These are phyloP conservation scores for Boletus tylopilopsis DNA, from an alignment of 768 basidiomycete genomes.

Conservation along the genomic window DNA sequence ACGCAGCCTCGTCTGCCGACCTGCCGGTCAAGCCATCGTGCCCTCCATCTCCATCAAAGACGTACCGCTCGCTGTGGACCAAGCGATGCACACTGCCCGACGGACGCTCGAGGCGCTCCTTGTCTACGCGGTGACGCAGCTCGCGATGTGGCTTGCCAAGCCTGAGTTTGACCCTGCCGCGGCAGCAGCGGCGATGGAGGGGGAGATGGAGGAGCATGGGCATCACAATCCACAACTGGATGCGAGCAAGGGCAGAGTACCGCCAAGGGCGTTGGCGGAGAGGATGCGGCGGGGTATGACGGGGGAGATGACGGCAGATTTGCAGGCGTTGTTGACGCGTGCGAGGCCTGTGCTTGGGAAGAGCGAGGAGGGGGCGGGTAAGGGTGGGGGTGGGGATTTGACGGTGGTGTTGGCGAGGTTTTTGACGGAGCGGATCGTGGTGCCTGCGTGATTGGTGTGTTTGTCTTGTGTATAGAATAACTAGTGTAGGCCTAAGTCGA, in stretches of 20 bases:
- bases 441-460: constrained; percentile 29
- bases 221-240: constrained; percentile 19
- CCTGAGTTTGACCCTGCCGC: constrained; percentile 55
- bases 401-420: constrained; percentile 59
- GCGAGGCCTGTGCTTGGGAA: constrained; percentile 62
- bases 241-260: constrained; percentile 36
- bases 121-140: constrained; percentile 71
- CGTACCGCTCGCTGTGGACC: constrained; percentile 45
- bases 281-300: constrained; percentile 72
- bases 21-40: constrained; percentile 52
- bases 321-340: constrained; percentile 62
- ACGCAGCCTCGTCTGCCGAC: constrained; percentile 59
- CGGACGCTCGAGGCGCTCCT: constrained; percentile 65
- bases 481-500: constrained; percentile 11
- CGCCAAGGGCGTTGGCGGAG: constrained; percentile 53
- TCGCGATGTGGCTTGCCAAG: constrained; percentile 74
- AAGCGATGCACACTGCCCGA: constrained; percentile 54
- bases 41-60: constrained; percentile 29
- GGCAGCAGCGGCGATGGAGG: constrained; percentile 33
- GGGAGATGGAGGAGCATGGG: constrained; percentile 43
- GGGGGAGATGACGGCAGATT: constrained; percentile 72
- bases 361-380: constrained; percentile 47
- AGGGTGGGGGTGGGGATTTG: constrained; percentile 47
- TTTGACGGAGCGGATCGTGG: constrained; percentile 56
- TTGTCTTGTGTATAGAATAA: neutral